Base-by-base conservation (phyloP, 768 basidiomycete genomes). In the Hypholoma sublateritium region DNA sequence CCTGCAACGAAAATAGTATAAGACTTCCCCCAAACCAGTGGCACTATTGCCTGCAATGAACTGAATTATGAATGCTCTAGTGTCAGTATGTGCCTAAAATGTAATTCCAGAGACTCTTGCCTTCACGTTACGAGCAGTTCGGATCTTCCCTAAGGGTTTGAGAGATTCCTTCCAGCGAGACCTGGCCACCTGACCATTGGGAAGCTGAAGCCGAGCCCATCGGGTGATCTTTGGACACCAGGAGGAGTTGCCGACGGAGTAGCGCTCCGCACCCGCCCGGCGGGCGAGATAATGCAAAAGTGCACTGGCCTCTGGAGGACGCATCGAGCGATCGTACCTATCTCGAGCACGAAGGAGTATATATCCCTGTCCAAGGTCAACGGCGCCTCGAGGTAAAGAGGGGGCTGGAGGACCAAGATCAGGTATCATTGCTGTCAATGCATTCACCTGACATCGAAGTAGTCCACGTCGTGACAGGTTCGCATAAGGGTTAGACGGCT, bases 181-280 rank as follows among this genome's bases (percentile, higher is more conserved):
- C 9, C 70, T 59, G 0, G 65, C 72, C 36, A 70, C 67, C 56
- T 76, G 74, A 2, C 72, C 71, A 65, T 73, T 77, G 16, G 74
- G 74, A 9, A 76, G 67, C 39, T 50, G 59, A 17, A 75, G 59
- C 8, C 71, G 65, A 22, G 70, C 70, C 73, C 72, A 74, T 36
- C 65, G 49, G 14, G 49, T 32, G 17, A 50, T 36, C 49, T 50
- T 50, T 4, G 49, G 56, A 36, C 35, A 35, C 13, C 19, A 32
- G 8, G 9, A 5, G 25, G 36, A 37, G 65, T 43, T n/a, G 21
- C 28, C 6, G 28, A 9, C 28, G 28, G 28, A 32, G 28, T 9
- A 7, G 28, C 28, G 6, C 28, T 32, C 36, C 35, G 17, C 49
- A n/a, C 34, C 35, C 17, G 11, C 37, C 11, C 13, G 21, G 21